These are phyloP conservation scores for Wallacemonas rigidus DNA, from an alignment of 208 protist genomes.

Conservation along the genomic window DNA sequence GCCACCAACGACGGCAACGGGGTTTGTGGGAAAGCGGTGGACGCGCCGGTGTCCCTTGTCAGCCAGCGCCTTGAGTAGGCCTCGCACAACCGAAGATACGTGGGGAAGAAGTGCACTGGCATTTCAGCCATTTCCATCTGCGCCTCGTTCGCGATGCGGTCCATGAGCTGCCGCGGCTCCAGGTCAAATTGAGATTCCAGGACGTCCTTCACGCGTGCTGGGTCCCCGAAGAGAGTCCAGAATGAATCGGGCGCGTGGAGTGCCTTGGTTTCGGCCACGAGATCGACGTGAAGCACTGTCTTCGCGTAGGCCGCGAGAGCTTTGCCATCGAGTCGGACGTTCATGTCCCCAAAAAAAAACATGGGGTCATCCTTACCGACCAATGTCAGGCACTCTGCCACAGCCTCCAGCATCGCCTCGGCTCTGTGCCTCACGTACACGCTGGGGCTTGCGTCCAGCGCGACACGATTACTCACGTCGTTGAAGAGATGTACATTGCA, in stretches of 20 bases:
- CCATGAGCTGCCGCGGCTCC: slow-evolving; percentile 52
- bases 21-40: not conserved
- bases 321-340: slow-evolving; percentile 61
- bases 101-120: slow-evolving; percentile 61
- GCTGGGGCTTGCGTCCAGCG: slow-evolving; percentile 47
- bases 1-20: slow-evolving; percentile 22
- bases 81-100: slow-evolving; percentile 51
- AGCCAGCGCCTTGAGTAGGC: slow-evolving; percentile 16
- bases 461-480: slow-evolving; percentile 63
- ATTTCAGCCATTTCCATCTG: slow-evolving; percentile 69
- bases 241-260: slow-evolving; percentile 52
- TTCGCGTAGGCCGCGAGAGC: slow-evolving; percentile 37
- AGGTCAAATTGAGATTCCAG: slow-evolving; percentile 39
- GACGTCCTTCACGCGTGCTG: slow-evolving; percentile 23
- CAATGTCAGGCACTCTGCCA: slow-evolving; percentile 55
- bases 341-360: slow-evolving; percentile 83
- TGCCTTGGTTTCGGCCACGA: slow-evolving; percentile 33
- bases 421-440: slow-evolving; percentile 46
- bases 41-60: not conserved
- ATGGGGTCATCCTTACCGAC: slow-evolving; percentile 59
- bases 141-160: slow-evolving; percentile 47
- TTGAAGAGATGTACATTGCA: slow-evolving; percentile 80
- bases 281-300: not conserved
- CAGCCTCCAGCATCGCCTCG: slow-evolving; percentile 58
- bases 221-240: slow-evolving; percentile 49